Evolutionary conservation across 805 yeast species (phyloP), one percentile per base, ranked within the genome.

Genomic region (Starmerella khaoyaiensis): DNA sequence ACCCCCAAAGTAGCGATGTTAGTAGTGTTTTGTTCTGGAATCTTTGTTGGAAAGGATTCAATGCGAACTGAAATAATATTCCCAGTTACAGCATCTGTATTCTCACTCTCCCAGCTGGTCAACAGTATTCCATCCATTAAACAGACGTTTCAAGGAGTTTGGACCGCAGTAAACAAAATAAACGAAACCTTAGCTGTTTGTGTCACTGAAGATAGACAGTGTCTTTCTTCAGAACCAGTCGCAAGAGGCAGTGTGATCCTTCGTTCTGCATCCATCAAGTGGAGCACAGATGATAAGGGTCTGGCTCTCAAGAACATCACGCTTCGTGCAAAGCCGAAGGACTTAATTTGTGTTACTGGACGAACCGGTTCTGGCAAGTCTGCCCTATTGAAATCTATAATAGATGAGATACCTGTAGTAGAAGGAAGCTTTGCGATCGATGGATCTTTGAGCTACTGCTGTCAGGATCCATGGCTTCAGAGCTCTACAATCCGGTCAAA

Each of bases 381-480:
- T 12, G 79, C 93, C 1, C 63, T 86, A 23, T 65, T 83, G 39
- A 83, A 79, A 57, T 72, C 87, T 14, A 60, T 84, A 22, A 61
- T 83, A 33, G 93, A 93, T 45, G 86, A 82, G 49, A 64, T 82
- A 49, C 72, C 76, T 52, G 74, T 78, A 52, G 64, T 72, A 20
- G 66, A 68, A 38, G 95, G 95, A 28, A 61, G 68, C 14, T 79
- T 79, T 5, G 63, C 63, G 12, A 65, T 74, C 11, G 72, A 68
- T 49, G 94, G 94, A 32, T 63, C 69, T 31, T 61, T 79, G 28
- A 93, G 94, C 0, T 83, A 81, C 55, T 87, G 77, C 32, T 73
- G 90, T 3, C 95, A 83, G 59, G 74, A 79, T 26, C 86, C 95
- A 1, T 86, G 96, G 95, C 82, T 86, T 44, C 76, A 82, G 77